A percentile compares a stretch with the other conserved stretches of the same genome.
Conservation (phyloP, 345 rosid species). For the Heritiera fomes region DNA sequence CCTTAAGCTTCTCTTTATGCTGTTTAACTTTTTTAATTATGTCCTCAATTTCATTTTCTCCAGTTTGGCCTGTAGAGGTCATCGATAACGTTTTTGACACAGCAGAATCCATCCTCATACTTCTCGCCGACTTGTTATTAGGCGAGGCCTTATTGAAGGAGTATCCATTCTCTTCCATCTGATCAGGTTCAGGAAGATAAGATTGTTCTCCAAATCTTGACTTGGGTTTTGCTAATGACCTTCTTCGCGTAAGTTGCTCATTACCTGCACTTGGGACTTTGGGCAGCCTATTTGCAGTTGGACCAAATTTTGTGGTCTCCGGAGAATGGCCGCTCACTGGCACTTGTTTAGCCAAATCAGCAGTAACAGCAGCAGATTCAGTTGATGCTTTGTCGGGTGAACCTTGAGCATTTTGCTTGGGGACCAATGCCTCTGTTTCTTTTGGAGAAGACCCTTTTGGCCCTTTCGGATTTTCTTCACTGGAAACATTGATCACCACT, state of each 20-base stretch:
- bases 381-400: conserved; percentile 23
- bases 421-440: conserved; percentile 15
- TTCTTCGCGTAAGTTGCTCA: conserved; percentile 47
- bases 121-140: conserved; percentile 39
- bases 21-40: conserved; percentile 57
- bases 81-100: conserved; percentile 37
- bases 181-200: conserved; percentile 33
- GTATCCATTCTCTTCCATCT: conserved; percentile 42
- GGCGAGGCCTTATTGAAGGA: conserved; percentile 51
- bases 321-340: conserved; percentile 44
- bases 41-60: conserved; percentile 55
- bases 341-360: conserved; percentile 36
- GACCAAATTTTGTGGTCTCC: conserved; percentile 44
- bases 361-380: conserved; percentile 23
- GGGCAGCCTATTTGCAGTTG: conserved; percentile 65
- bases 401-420: conserved; percentile 7
- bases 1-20: conserved; percentile 38
- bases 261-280: conserved; percentile 38
- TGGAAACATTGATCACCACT: conserved; percentile 54
- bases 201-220: conserved; percentile 79
- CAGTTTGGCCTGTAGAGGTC: conserved; percentile 43
- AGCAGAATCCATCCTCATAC: conserved; percentile 35
- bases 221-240: conserved; percentile 64
- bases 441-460: conserved; percentile 35
- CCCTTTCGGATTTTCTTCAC: conserved; percentile 36